Evolutionary conservation across 805 yeast genomes (phyloP).

Genomic region (Candida gorgasii): DNA sequence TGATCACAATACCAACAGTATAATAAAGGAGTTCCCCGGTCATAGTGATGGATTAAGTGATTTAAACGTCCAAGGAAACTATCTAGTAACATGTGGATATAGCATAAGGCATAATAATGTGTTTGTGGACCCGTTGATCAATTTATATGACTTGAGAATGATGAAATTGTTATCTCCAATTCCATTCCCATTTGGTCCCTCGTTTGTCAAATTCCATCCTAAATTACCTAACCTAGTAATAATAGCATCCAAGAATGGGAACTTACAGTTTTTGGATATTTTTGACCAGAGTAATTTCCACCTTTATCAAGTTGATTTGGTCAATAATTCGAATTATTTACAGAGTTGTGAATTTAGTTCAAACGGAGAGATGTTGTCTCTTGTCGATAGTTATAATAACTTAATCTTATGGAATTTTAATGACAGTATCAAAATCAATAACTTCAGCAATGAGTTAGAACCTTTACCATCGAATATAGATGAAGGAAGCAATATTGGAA

Average conservation of each 20-base stretch:
- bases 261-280: conserved; percentile 81
- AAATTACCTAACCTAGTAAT: conserved; percentile 75
- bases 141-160: conserved; percentile 75
- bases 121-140: conserved; percentile 73
- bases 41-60: conserved; percentile 65
- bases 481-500: conserved; percentile 38
- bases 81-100: conserved; percentile 79
- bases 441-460: conserved; percentile 38
- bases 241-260: conserved; percentile 75
- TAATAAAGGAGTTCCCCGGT: conserved; percentile 55
- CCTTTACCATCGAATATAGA: neutral
- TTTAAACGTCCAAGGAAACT: conserved; percentile 63
- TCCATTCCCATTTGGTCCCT: conserved; percentile 88
- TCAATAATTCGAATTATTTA: conserved; percentile 28
- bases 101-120: conserved; percentile 49
- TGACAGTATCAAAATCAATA: conserved; percentile 31
- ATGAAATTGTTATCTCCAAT: conserved; percentile 75
- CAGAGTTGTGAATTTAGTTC: conserved; percentile 56
- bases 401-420: conserved; percentile 69
- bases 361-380: conserved; percentile 75
- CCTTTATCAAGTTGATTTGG: conserved; percentile 65
- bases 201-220: conserved; percentile 83
- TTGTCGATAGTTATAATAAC: conserved; percentile 63
- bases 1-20: conserved; percentile 51
- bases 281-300: conserved; percentile 70